These are phyloP conservation scores for Erysiphe pulchra DNA, from an alignment of 2,329 filamentous ascomycete species.

Conservation along the genomic window DNA sequence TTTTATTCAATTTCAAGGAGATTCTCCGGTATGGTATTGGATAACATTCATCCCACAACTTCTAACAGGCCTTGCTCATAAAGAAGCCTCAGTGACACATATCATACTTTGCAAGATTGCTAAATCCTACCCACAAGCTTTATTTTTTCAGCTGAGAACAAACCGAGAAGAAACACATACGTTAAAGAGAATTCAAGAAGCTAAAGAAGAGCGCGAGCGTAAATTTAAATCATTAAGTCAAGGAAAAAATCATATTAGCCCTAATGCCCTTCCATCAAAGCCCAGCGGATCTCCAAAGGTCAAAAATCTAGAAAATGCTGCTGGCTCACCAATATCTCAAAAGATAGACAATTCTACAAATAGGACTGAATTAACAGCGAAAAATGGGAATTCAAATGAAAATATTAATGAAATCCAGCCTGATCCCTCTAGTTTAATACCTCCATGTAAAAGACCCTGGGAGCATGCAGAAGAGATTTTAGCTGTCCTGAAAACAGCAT, in stretches of 20 bases:
- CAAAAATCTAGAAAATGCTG: conserved; percentile 9
- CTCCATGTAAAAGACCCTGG: conserved; percentile 55
- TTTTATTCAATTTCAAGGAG: conserved; percentile 91
- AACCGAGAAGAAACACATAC: conserved; percentile 80
- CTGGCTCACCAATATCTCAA: conserved; percentile 15
- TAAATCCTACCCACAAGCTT: conserved; percentile 78
- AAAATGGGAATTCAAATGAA: conserved; percentile 5
- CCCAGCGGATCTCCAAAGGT: conserved; percentile 11
- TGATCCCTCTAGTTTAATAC: conserved; percentile 7
- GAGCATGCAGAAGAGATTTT: conserved; percentile 92
- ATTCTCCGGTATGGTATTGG: conserved; percentile 98
- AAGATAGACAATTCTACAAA: conserved; percentile 15
- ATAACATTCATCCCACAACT: conserved; percentile 97
- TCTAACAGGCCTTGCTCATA: conserved; percentile 69
- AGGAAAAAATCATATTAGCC: conserved; percentile 2
- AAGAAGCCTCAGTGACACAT: conserved; percentile 70
- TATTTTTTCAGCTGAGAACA: conserved; percentile 88
- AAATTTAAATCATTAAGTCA: conserved; percentile 17
- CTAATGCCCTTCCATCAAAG: conserved; percentile 8
- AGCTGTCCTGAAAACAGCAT: conserved; percentile 85
- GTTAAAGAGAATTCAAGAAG: conserved; percentile 72
- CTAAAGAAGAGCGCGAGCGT: conserved; percentile 31
- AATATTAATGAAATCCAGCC: conserved; percentile 20
- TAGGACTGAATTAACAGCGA: conserved; percentile 11
- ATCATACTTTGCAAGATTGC: conserved; percentile 78